Conservation (phyloP, 2,329 filamentous ascomycete species). For the Aschersonia sp. region DNA sequence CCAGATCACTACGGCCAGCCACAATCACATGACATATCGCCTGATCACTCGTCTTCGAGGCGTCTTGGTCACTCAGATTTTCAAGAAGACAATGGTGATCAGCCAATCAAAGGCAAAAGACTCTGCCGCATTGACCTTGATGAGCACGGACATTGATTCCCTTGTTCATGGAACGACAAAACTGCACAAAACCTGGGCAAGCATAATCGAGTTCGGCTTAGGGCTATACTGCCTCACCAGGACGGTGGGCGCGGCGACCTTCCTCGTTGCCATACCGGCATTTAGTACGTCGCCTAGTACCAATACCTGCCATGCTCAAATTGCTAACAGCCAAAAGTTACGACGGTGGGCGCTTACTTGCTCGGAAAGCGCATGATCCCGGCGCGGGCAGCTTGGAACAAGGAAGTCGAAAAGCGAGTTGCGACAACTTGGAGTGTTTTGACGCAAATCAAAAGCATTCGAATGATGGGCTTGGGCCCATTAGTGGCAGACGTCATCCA, state of each 20-base stretch:
- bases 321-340: constrained; percentile 14
- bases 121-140: constrained; percentile 23
- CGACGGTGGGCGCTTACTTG: constrained; percentile 24
- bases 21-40: constrained; percentile 17
- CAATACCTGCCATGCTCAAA: neutral
- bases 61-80: constrained; percentile 27
- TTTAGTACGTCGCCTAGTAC: constrained; percentile 21
- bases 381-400: constrained; percentile 19
- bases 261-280: constrained; percentile 47
- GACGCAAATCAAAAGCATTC: constrained; percentile 18
- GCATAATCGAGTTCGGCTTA: constrained; percentile 9
- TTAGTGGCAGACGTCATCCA: constrained; percentile 3
- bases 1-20: constrained; percentile 7
- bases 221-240: constrained; percentile 5
- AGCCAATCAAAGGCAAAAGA: constrained; percentile 14
- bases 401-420: constrained; percentile 16
- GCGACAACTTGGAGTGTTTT: constrained; percentile 15
- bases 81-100: constrained; percentile 25
- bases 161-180: constrained; percentile 10
- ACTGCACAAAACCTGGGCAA: constrained; percentile 20
- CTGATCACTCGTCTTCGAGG: constrained; percentile 16
- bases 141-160: constrained; percentile 28
- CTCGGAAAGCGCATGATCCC: constrained; percentile 27
- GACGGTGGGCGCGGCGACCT: constrained; percentile 2
- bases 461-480: constrained; percentile 17